Evolutionary conservation across 2,329 filamentous ascomycete species (phyloP).

Genomic region (Verticillium nonalfalfae): DNA sequence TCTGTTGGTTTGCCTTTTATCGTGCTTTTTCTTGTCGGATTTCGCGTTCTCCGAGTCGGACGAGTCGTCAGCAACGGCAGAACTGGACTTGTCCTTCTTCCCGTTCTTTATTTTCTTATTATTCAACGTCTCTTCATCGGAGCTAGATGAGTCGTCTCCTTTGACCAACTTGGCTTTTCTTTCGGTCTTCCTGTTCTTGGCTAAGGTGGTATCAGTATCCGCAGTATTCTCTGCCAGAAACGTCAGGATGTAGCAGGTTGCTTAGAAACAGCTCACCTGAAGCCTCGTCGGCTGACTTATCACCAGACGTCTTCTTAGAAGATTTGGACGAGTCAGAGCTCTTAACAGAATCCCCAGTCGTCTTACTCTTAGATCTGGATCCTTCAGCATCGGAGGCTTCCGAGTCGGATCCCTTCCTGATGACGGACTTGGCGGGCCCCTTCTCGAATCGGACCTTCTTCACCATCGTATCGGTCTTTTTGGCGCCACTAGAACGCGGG

Average conservation of each 20-base stretch:
- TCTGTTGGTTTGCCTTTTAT: slow-evolving; percentile 6
- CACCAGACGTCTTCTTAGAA: slow-evolving; percentile 2
- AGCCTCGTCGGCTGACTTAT: neutral
- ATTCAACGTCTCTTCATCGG: slow-evolving; percentile 2
- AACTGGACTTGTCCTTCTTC: slow-evolving; percentile 15
- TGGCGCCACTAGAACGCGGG: slow-evolving; percentile 27
- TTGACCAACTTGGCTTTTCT: slow-evolving; percentile 9
- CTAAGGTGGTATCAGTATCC: neutral
- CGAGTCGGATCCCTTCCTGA: slow-evolving; percentile 23
- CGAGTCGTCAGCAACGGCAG: slow-evolving; percentile 10
- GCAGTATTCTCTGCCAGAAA: no score
- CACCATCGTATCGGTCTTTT: slow-evolving; percentile 5
- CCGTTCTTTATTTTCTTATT: slow-evolving; percentile 8
- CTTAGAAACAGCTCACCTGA: neutral
- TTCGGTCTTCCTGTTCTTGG: slow-evolving; percentile 14
- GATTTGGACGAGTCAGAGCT: slow-evolving; percentile 1
- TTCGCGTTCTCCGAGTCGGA: slow-evolving; percentile 15
- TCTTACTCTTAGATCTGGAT: slow-evolving; percentile 1
- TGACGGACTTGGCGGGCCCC: slow-evolving; percentile 24
- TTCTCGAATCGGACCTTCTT: slow-evolving; percentile 40
- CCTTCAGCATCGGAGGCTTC: slow-evolving; percentile 13
- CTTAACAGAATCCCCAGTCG: slow-evolving; percentile 1
- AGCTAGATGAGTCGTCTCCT: neutral
- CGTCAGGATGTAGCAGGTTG: neutral
- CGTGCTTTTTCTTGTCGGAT: slow-evolving; percentile 9